phyloP scores from a whole-genome alignment of 106 monocot genomes.

The Dendrobium officinale region DNA sequence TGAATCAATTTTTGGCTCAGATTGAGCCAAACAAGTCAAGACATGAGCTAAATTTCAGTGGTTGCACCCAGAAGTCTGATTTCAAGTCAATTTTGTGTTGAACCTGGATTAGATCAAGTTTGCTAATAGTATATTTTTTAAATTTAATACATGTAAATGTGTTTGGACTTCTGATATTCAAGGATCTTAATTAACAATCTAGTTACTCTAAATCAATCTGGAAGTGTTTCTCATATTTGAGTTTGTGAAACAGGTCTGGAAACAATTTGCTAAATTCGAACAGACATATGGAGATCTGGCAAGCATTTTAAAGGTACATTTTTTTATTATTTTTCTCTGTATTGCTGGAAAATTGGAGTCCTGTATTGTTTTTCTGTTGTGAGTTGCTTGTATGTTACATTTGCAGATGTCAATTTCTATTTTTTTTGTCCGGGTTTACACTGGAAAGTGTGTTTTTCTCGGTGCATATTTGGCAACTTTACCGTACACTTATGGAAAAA shows the following conservation, averaged over 20 bases:
- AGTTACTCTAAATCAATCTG: background rate
- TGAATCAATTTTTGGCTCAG: too few relatives aligned
- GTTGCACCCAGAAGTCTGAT: too few relatives aligned
- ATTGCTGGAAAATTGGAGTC: background rate
- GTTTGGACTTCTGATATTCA: slow-evolving; percentile 1
- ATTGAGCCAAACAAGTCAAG: too few relatives aligned
- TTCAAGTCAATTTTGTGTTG: too few relatives aligned
- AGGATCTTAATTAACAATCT: background rate
- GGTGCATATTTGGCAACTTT: too few relatives aligned
- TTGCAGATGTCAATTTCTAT: background rate
- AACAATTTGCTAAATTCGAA: slow-evolving; percentile 82
- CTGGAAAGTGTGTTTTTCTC: too few relatives aligned
- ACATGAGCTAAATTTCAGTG: too few relatives aligned
- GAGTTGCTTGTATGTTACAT: background rate
- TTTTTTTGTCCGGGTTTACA: too few relatives aligned
- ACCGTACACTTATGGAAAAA: too few relatives aligned
- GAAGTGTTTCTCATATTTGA: slow-evolving; percentile 7
- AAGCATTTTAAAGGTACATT: slow-evolving; percentile 82
- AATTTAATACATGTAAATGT: background rate
- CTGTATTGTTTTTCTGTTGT: background rate
- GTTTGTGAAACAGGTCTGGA: slow-evolving; percentile 66
- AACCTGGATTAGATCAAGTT: too few relatives aligned
- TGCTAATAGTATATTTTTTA: too few relatives aligned
- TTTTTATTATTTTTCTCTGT: background rate
- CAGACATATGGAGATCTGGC: slow-evolving; percentile 88